A percentile compares a stretch with the other conserved stretches of the same genome.
Conservation (phyloP, 192 early-diverging fungal species). For the Backusella australiensis region DNA sequence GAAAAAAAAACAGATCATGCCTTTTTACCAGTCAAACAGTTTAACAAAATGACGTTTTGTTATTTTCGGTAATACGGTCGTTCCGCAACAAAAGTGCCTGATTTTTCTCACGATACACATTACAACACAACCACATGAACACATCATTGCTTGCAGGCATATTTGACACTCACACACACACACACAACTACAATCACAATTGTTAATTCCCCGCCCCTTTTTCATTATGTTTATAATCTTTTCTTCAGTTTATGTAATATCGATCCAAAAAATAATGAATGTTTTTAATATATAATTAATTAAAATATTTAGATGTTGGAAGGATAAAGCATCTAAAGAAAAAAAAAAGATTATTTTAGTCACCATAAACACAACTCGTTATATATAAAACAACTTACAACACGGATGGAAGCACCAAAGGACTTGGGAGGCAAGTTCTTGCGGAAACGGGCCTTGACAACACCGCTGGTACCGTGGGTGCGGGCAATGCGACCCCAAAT, state of each 20-base stretch:
- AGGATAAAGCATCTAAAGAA: slow-evolving; percentile 90
- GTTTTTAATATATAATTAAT: not conserved
- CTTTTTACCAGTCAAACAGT: not conserved
- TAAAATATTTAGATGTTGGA: slow-evolving; percentile 53
- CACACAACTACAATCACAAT: not conserved
- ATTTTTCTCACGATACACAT: not conserved
- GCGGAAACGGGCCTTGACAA: slow-evolving; percentile 96
- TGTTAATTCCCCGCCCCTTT: not conserved
- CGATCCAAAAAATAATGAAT: not conserved
- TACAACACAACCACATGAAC: not conserved
- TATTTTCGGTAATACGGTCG: not conserved
- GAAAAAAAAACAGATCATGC: too few species aligned
- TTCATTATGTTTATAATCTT: not conserved
- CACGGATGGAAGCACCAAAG: slow-evolving; percentile 89
- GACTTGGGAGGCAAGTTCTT: slow-evolving; percentile 94
- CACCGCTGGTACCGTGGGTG: slow-evolving; percentile 93
- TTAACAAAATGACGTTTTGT: not conserved
- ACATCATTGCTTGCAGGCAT: not conserved
- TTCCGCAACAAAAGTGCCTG: not conserved
- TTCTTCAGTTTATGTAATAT: not conserved
- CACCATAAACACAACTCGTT: not conserved
- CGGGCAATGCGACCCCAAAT: slow-evolving; percentile 98
- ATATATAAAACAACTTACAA: slow-evolving; percentile 62
- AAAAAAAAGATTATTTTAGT: slow-evolving; percentile 9
- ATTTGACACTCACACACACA: not conserved